These are phyloP conservation scores for Tetracladium marchalianum DNA, from an alignment of 495 filamentous ascomycete genomes.

Conservation along the genomic window DNA sequence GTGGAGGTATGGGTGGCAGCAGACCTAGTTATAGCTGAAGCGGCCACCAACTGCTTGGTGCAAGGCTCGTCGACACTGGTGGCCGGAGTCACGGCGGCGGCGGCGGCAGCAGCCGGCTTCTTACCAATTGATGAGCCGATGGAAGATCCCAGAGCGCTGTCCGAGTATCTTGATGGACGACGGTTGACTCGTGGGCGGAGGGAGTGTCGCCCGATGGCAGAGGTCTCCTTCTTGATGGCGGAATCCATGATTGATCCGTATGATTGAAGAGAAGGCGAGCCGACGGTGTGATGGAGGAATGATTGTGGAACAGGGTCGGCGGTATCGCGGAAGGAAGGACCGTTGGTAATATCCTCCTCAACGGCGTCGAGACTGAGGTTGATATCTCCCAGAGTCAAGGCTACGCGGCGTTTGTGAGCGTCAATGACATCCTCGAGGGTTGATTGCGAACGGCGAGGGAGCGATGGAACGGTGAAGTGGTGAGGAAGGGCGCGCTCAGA, in stretches of 20 bases:
- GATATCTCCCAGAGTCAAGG: conserved; percentile 38
- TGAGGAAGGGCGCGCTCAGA: conserved; percentile 25
- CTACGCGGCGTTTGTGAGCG: conserved; percentile 42
- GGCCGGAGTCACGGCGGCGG: not conserved
- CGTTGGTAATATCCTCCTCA: conserved; percentile 18
- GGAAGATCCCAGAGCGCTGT: conserved; percentile 52
- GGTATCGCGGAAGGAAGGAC: conserved; percentile 32
- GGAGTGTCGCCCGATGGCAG: conserved; percentile 16
- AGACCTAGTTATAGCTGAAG: conserved; percentile 40
- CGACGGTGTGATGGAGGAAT: conserved; percentile 37
- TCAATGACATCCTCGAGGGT: conserved; percentile 52
- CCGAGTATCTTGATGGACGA: conserved; percentile 42
- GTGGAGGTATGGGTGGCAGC: conserved; percentile 28
- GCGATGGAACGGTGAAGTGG: conserved; percentile 36
- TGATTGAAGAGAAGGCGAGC: conserved; percentile 13
- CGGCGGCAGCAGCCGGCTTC: conserved; percentile 17
- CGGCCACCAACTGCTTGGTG: conserved; percentile 21
- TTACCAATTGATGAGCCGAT: conserved; percentile 31
- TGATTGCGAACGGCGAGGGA: conserved; percentile 52
- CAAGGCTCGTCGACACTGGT: conserved; percentile 20
- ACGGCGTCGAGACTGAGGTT: conserved; percentile 35
- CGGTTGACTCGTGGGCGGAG: conserved; percentile 38
- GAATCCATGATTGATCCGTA: conserved; percentile 24
- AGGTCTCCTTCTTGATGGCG: conserved; percentile 18
- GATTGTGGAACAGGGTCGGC: conserved; percentile 40